Evolutionary conservation across 1,139 yeast species (phyloP).

Genomic region (Blastobotrys arbuscula): DNA sequence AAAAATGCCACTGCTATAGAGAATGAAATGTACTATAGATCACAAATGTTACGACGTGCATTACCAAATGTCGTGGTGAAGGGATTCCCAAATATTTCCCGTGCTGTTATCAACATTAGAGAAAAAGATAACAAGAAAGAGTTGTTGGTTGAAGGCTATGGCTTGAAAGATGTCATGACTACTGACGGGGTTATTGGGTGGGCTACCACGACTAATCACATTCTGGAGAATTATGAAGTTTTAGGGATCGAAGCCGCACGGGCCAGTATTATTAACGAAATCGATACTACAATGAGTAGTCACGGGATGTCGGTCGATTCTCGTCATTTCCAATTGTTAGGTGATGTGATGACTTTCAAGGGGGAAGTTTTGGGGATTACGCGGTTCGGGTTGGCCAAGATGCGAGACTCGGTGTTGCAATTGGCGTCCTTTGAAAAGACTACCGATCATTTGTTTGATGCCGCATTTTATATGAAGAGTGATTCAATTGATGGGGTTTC

Average conservation of each 20-base stretch:
- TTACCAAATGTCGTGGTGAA: slow-evolving; percentile 86
- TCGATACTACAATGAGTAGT: slow-evolving; percentile 96
- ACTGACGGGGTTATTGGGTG: slow-evolving; percentile 95
- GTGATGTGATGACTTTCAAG: slow-evolving; percentile 98
- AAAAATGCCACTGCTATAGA: slow-evolving; percentile 40
- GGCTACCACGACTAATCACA: slow-evolving; percentile 84
- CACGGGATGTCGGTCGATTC: slow-evolving; percentile 99
- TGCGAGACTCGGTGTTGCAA: slow-evolving; percentile 97
- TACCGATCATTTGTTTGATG: slow-evolving; percentile 96
- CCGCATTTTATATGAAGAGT: slow-evolving; percentile 94
- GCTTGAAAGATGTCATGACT: slow-evolving; percentile 91
- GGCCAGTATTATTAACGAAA: slow-evolving; percentile 84
- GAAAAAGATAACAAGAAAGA: slow-evolving; percentile 82
- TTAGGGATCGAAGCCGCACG: slow-evolving; percentile 98
- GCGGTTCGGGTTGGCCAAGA: slow-evolving; percentile 93
- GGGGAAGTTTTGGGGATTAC: slow-evolving; percentile 98
- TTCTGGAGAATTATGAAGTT: slow-evolving; percentile 81
- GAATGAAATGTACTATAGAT: slow-evolving; percentile 71
- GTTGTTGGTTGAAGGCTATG: slow-evolving; percentile 94
- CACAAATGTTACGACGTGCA: slow-evolving; percentile 82
- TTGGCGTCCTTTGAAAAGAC: slow-evolving; percentile 97
- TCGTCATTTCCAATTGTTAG: slow-evolving; percentile 93
- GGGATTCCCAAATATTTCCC: slow-evolving; percentile 83
- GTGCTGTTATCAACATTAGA: slow-evolving; percentile 93
- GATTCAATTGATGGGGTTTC: slow-evolving; percentile 97